phyloP scores from a whole-genome alignment of 768 basidiomycete genomes.

The Tulasnella sp. region DNA sequence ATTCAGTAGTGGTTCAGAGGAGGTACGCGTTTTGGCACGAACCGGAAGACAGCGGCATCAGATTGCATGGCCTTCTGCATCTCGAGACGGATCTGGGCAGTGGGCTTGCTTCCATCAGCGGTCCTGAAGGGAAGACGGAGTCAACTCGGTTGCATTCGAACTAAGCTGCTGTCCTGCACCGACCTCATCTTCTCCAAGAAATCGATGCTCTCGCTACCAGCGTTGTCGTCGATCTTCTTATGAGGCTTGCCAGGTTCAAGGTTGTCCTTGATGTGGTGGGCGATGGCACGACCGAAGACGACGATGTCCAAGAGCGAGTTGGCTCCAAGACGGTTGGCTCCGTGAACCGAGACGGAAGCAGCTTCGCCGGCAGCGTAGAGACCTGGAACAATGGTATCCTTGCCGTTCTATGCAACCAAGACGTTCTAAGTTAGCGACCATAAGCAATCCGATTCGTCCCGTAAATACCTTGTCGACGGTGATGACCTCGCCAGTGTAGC shows the following conservation, averaged over 20 bases:
- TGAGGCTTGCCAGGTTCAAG: constrained; percentile 89
- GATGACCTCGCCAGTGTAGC: constrained; percentile 95
- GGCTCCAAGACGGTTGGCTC: constrained; percentile 98
- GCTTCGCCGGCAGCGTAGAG: constrained; percentile 99
- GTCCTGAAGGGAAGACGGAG: constrained; percentile 51
- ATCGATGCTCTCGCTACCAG: constrained; percentile 81
- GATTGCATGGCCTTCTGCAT: constrained; percentile 99
- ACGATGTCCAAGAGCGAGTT: constrained; percentile 99
- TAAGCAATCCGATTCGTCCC: not conserved
- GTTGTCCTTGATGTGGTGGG: constrained; percentile 94
- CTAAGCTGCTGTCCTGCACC: constrained; percentile 9
- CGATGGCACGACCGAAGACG: constrained; percentile 99
- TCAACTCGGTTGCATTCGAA: not conserved
- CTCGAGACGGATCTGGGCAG: constrained; percentile 86
- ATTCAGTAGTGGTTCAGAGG: too few species aligned
- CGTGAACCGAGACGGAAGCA: constrained; percentile 98
- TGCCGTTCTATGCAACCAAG: constrained; percentile 58
- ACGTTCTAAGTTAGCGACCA: not conserved
- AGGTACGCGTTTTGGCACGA: constrained; percentile 35
- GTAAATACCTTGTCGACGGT: constrained; percentile 68
- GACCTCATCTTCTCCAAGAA: constrained; percentile 86
- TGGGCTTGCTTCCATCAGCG: constrained; percentile 78
- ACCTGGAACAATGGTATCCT: constrained; percentile 93
- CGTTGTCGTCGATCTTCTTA: constrained; percentile 81
- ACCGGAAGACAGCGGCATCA: constrained; percentile 97